Percentiles rank a stretch among this genome's conserved stretches.
Conservation (phyloP, 257 asterid genomes). For the Jasminum sambac region DNA sequence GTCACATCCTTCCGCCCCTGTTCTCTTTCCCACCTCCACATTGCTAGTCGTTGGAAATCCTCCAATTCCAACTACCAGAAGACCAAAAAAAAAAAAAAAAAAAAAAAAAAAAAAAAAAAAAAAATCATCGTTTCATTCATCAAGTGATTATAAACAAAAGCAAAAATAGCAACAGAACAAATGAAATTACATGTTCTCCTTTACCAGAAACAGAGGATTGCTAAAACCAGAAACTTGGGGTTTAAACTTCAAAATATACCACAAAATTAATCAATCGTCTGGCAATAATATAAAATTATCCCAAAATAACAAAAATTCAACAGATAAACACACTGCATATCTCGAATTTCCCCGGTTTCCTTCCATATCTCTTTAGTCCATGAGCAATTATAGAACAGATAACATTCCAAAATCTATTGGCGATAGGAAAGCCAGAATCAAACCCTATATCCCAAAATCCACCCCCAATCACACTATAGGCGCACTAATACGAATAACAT, state of each 20-base stretch:
- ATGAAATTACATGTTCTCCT: not conserved
- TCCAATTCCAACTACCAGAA: conserved; percentile 29
- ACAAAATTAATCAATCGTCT: not conserved
- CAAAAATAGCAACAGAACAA: not conserved
- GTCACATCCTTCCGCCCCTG: conserved; percentile 31
- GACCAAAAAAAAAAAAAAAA: too few relatives aligned
- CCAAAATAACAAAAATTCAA: not conserved
- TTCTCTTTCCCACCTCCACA: conserved; percentile 31
- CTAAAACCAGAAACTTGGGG: not conserved
- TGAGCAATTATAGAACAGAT: not conserved
- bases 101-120: not conserved
- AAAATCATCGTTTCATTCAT: not conserved
- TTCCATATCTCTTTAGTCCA: not conserved
- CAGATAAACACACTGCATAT: not conserved
- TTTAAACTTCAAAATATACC: not conserved
- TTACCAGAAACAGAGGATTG: not conserved
- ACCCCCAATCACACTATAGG: too few relatives aligned
- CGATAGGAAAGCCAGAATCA: too few relatives aligned
- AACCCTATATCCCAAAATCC: too few relatives aligned
- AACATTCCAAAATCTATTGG: too few relatives aligned
- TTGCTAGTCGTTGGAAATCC: conserved; percentile 28
- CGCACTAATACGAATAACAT: too few relatives aligned
- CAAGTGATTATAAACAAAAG: not conserved
- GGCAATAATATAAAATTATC: not conserved
- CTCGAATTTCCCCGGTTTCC: not conserved